A percentile compares a stretch with the other conserved stretches of the same genome.
Evolutionary conservation across 169 alveolate genomes (phyloP).

Genomic region (Plasmodium gallinaceum): DNA sequence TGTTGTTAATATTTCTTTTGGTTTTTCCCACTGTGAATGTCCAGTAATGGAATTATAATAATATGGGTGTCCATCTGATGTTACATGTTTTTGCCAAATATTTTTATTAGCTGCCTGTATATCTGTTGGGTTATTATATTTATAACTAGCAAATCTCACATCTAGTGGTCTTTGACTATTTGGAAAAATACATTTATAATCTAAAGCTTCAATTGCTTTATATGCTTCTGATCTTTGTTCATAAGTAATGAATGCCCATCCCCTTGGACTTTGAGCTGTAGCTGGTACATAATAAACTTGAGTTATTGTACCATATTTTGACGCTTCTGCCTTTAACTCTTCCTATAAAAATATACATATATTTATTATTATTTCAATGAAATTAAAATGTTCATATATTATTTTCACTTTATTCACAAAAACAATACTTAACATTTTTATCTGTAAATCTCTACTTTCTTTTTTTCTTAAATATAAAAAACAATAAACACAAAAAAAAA

Average conservation of each 20-base stretch:
- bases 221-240: conserved; percentile 76
- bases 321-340: conserved; percentile 75
- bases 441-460: no score
- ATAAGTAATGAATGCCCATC: conserved; percentile 86
- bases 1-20: conserved; percentile 81
- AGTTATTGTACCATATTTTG: conserved; percentile 80
- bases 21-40: conserved; percentile 92
- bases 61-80: conserved; percentile 90
- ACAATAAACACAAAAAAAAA: not conserved
- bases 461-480: no score
- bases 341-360: conserved; percentile 69
- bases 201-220: conserved; percentile 81
- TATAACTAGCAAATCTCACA: conserved; percentile 70
- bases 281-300: conserved; percentile 85
- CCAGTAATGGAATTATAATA: conserved; percentile 88
- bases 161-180: conserved; percentile 76
- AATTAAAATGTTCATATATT: no score
- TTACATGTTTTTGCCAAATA: conserved; percentile 89
- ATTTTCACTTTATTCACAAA: no score
- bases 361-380: not conserved
- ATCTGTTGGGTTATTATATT: conserved; percentile 29
- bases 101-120: conserved; percentile 77
- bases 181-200: conserved; percentile 79
- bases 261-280: conserved; percentile 78
- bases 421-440: no score